phyloP scores from a whole-genome alignment of 257 asterid species.

The Fraxinus cuspidata region DNA sequence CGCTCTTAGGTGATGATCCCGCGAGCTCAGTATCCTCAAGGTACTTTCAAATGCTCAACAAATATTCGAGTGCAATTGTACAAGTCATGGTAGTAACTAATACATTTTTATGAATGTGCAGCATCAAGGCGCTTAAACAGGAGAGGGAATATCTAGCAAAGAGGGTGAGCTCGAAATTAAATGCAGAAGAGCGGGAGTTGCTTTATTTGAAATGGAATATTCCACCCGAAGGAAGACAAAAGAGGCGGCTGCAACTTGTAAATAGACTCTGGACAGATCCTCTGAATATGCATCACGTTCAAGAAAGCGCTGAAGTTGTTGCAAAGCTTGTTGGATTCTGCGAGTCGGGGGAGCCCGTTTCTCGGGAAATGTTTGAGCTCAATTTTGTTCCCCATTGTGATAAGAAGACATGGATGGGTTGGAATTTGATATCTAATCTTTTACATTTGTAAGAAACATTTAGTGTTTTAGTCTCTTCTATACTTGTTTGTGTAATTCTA shows the following conservation, averaged over 20 bases:
- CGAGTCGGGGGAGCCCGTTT: slow-evolving; percentile 68
- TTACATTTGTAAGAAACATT: slow-evolving; percentile 50
- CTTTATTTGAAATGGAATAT: slow-evolving; percentile 83
- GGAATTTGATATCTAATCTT: slow-evolving; percentile 80
- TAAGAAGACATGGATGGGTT: slow-evolving; percentile 85
- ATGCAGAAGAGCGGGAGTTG: slow-evolving; percentile 76
- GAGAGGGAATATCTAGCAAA: slow-evolving; percentile 88
- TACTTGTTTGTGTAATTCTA: no score
- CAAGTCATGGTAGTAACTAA: not conserved
- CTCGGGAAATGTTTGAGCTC: slow-evolving; percentile 87
- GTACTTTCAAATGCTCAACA: slow-evolving; percentile 31
- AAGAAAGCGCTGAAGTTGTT: slow-evolving; percentile 89
- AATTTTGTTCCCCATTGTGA: slow-evolving; percentile 78
- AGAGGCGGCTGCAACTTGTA: slow-evolving; percentile 72
- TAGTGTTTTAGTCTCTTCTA: no score
- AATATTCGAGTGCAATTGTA: not conserved
- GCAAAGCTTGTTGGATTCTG: slow-evolving; percentile 93
- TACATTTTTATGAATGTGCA: slow-evolving; percentile 29
- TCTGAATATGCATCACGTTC: slow-evolving; percentile 66
- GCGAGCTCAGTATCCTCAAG: slow-evolving; percentile 86
- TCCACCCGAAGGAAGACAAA: slow-evolving; percentile 74
- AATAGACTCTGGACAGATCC: slow-evolving; percentile 91
- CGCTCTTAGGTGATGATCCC: slow-evolving; percentile 90
- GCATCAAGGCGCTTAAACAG: slow-evolving; percentile 87
- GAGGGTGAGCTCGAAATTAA: slow-evolving; percentile 75